Evolutionary conservation across 768 basidiomycete species (phyloP).

Genomic region (Leccinum olivaceopallidum): DNA sequence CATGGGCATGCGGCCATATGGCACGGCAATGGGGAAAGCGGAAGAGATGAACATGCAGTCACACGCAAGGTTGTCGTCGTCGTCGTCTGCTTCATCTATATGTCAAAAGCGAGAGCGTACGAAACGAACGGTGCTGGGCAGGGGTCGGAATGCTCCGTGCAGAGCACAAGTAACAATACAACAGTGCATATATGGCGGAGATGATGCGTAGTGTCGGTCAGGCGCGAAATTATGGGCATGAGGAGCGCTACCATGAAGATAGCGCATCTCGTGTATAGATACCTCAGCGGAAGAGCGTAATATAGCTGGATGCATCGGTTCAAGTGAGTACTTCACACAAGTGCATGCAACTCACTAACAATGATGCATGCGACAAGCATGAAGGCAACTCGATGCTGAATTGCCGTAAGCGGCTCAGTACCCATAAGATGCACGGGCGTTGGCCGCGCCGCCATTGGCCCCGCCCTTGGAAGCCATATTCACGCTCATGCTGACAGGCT

Average conservation of each 20-base stretch:
- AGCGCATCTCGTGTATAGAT: conserved; percentile 20
- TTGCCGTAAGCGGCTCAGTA: conserved; percentile 29
- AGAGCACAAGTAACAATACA: conserved; percentile 14
- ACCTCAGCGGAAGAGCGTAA: conserved; percentile 17
- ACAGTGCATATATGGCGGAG: conserved; percentile 7
- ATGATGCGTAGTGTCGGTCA: conserved; percentile 14
- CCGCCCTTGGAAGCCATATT: conserved; percentile 40
- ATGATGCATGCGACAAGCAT: conserved; percentile 10
- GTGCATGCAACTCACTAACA: conserved; percentile 18
- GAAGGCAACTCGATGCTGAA: conserved; percentile 2
- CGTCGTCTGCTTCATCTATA: conserved; percentile 24
- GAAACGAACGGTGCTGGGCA: conserved; percentile 1
- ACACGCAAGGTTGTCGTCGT: conserved; percentile 11
- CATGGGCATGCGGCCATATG: conserved; percentile 21
- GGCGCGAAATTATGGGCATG: conserved; percentile 20
- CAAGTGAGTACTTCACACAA: neutral
- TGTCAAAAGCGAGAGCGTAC: conserved; percentile 10
- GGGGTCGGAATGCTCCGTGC: conserved; percentile 3
- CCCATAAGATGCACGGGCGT: conserved; percentile 40
- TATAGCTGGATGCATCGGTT: conserved; percentile 14
- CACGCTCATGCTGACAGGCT: conserved; percentile 45
- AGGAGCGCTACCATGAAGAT: conserved; percentile 20
- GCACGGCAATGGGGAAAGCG: conserved; percentile 19
- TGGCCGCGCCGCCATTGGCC: conserved; percentile 30
- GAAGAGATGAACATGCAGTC: conserved; percentile 20